Evolutionary conservation across 1,284 basidiomycete genomes (phyloP), one percentile per base, ranked within the genome.

Genomic region (Cystobasidiaceae sp.): DNA sequence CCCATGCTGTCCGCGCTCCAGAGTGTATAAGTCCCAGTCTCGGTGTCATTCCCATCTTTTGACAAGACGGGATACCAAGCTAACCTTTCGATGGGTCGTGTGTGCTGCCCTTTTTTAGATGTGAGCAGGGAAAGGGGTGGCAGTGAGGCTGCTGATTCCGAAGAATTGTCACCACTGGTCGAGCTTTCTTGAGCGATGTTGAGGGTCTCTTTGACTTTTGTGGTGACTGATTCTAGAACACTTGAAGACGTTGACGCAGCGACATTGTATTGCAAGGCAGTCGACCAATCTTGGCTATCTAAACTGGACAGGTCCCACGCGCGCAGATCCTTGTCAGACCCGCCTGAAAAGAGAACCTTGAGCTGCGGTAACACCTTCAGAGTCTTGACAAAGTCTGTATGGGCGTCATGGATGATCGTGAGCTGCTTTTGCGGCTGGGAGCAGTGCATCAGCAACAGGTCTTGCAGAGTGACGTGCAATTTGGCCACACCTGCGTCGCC

Each of bases 1-100:
- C 92, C 92, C 84, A 93, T 88, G 3, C 88, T 91, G 75, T 93
- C 91, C 7, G 83, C 89, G 0, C 89, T 90, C 75, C 85, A 89
- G 3, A 93, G 77, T 19, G 49, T 49, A 13, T 33, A 45, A 21
- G 28, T 33, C 57, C 68, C 61, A n/a, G 49, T 62, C n/a, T 34
- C n/a, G 15, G 66, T 41, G 2, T 60, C 45, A 6, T 67, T 64
- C 39, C 54, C 44, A 4, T 57, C 68, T n/a, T n/a, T n/a, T 34
- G 2, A 8, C 11, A 48, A 21, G 2, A 71, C 32, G 0, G 64
- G 44, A 34, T 67, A 72, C 5, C 48, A 69, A 50, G 82, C 80
- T 23, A 91, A 73, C 62, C 82, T 81, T 75, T 87, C 83, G 13
- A 88, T 81, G 21, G 90, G 86, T 13, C 86, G 81, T 17, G 82